Evolutionary conservation across 257 asterid species (phyloP), one percentile per base, ranked within the genome.

Genomic region (Linderniella brevidens): DNA sequence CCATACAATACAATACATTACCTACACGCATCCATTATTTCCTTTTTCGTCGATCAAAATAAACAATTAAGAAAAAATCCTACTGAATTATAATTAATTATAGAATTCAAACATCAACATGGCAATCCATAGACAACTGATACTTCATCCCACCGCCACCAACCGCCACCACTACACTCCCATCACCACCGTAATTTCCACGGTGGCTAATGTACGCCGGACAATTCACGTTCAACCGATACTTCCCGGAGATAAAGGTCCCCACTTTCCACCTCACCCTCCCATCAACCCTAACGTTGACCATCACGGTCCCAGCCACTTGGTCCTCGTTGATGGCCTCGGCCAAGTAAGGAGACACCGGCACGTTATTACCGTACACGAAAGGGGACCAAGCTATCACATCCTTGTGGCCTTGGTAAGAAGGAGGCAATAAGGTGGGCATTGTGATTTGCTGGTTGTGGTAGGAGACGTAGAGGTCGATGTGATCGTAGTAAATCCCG

Each of bases 211-310:
- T 62, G 55, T 82, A 87, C 38, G 92, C 94, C 4, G 94, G 97
- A 48, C 94, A 86, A 55, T 73, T 77, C 11, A 58, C 93, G 50
- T 41, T 14, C 70, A 86, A 41, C 55, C 50, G 92, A 50, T 82
- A 82, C 54, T 35, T 69, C 8, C 80, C 66, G 3, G 87, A 53
- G 37, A 79, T 19, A 48, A 79, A 75, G 47, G 75, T 68, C 56
- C 93, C 95, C 17, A 86, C 93, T 54, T 65, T 75, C 97, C 95
- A 86, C 60, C 86, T 61, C 0, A 86, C 42, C 20, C 77, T 50
- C 8, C 88, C 94, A 41, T 69, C 74, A 1, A 76, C 68, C 38
- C 43, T 64, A 16, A 82, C 39, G 17, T 68, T 64, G 11, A 82
- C 52, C 66, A 71, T 19, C 61, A 72, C 66, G 0, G 64, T 65